Evolutionary conservation across 106 monocot species (phyloP), one percentile per base, ranked within the genome.

Genomic region (Agapanthus africanus): DNA sequence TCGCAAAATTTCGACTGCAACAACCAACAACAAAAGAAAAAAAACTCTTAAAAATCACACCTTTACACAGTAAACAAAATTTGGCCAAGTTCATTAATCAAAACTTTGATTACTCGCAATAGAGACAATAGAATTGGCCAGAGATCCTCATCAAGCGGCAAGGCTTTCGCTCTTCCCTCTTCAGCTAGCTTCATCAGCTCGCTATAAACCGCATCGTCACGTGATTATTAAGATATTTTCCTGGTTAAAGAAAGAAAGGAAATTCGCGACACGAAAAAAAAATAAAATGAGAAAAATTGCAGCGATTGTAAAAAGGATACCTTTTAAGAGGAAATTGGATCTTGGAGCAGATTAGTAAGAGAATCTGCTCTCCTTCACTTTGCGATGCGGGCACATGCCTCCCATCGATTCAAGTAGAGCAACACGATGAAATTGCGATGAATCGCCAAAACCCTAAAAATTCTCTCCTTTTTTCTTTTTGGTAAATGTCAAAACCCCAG

Each of bases 61-160:
- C 13, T 36, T 56, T 27, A 40, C 9, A 5, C 33, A 0, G 32
- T n/a, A n/a, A n/a, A n/a, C n/a, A n/a, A n/a, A n/a, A n/a, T n/a
- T n/a, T n/a, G n/a, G n/a, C n/a, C n/a, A n/a, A n/a, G n/a, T n/a
- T n/a, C n/a, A n/a, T 57, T 4, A 66, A 36, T 76, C 76, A 32
- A 33, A 37, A 67, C 36, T 69, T 72, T 81, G 87, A n/a, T n/a
- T n/a, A n/a, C n/a, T 93, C 93, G 93, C 93, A 99, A 52, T 87
- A 93, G 37, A 79, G 57, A 68, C 99, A 99, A 59, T 99, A 90
- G 70, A 99, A 99, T 69, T 93, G 99, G 25, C 99, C 99, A 90
- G 7, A 99, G 87, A 68, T 93, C 93, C 54, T 84, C 93, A 59
- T 99, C 85, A 4, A 73, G 9, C 1, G 99, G 90, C 65, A 87